Base-by-base conservation (phyloP, 805 yeast species). In the Monosporozyma aerobia region DNA sequence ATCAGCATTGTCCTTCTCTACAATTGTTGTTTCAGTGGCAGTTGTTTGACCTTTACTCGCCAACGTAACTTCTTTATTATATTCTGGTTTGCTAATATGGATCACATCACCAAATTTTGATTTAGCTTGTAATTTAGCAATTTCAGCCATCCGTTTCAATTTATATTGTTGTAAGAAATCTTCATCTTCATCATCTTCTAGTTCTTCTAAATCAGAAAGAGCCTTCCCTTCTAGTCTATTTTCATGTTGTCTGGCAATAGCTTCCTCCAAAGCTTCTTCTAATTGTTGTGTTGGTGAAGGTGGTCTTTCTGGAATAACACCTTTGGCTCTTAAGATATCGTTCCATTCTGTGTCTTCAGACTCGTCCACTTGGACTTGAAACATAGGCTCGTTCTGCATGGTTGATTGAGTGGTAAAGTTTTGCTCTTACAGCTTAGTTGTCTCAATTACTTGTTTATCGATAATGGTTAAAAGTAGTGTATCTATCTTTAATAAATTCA, bases 291-390 rank as follows among this genome's bases (percentile, higher is more conserved):
- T 82, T 9, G 96, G 96, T 22, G 95, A 87, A 25, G 90, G 90
- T 29, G 95, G 89, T 61, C 85, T 83, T 63, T 87, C 90, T 0
- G 99, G 99, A 49, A 94, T 88, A 52, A 94, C 82, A 25, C 98
- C 98, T 56, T 90, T 87, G 3, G 80, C 78, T 58, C 99, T 76
- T 46, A 94, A 76, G 58, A 94, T 90, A 69, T 94, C 99, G 66
- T 94, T 94, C 99, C 99, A 94, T 69, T 94, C 99, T 0, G 99
- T 94, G 67, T 94, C 99, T 69, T 94, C 99, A 56, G 79, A 80
- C 37, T 96, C 97, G 69, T 94, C 90, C 51, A 90, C 96, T 69
- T 90, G 88, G 48, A 90, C 90, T 58, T 83, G 88, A 51, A 85
- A 75, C 72, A 83, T 78, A 35, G 82, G 80, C 54, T 81, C 82